phyloP scores from a whole-genome alignment of 2,329 filamentous ascomycete genomes.

The Beauveria caledonica region DNA sequence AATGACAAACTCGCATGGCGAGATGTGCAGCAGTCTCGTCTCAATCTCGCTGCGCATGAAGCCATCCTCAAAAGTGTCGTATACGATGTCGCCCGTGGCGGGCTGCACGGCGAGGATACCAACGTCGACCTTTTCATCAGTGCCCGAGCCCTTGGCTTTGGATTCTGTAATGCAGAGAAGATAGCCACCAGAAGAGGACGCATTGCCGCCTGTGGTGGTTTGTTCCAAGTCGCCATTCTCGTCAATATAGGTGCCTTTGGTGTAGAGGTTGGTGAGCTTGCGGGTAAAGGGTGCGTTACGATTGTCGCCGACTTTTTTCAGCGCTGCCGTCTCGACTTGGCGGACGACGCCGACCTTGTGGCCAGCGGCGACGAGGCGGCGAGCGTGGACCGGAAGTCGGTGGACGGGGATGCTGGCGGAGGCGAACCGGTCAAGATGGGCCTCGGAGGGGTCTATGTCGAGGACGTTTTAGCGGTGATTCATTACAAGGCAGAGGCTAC shows the following conservation, averaged over 20 bases:
- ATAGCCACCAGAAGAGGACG: conserved; percentile 66
- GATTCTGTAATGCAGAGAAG: conserved; percentile 87
- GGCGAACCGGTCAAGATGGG: conserved; percentile 84
- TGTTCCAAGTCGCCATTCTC: conserved; percentile 74
- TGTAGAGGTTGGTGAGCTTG: conserved; percentile 93
- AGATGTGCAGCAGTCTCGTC: conserved; percentile 88
- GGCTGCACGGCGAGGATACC: conserved; percentile 92
- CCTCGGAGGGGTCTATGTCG: conserved; percentile 67
- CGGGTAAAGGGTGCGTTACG: conserved; percentile 85
- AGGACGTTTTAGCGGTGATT: conserved; percentile 2
- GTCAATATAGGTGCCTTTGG: conserved; percentile 95
- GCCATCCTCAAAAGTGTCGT: conserved; percentile 91
- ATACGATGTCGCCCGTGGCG: conserved; percentile 89
- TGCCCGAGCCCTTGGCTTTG: conserved; percentile 67
- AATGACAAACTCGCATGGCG: conserved; percentile 89
- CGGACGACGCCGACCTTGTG: conserved; percentile 94
- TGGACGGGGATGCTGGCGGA: conserved; percentile 94
- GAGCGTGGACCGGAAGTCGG: conserved; percentile 85
- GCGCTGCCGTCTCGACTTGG: conserved; percentile 87
- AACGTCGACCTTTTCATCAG: conserved; percentile 87
- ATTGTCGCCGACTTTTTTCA: conserved; percentile 94
- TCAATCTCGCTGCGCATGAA: conserved; percentile 97
- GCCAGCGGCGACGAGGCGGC: conserved; percentile 82
- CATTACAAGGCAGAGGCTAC: neutral
- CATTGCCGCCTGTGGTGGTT: conserved; percentile 30